phyloP scores from a whole-genome alignment of 2,329 filamentous ascomycete species.

The Botrytis squamosa region DNA sequence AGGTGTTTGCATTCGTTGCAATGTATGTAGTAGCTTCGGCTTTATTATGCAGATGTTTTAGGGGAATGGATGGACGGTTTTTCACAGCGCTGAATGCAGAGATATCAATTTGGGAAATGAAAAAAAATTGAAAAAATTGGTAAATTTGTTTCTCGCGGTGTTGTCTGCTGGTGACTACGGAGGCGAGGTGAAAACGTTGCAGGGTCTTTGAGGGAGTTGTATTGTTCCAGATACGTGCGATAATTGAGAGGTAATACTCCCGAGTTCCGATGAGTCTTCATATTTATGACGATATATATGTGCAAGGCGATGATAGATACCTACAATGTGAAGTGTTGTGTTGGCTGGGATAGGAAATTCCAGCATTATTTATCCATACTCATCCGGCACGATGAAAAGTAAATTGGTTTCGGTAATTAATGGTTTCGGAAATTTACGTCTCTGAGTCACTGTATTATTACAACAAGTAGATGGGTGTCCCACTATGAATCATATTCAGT shows the following conservation, averaged over 20 bases:
- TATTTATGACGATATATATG: background rate
- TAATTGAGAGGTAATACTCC: background rate
- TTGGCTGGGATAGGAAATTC: background rate
- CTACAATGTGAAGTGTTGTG: background rate
- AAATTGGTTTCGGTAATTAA: background rate
- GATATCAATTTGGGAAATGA: slow-evolving; percentile 20
- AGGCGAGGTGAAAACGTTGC: background rate
- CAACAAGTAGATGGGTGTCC: background rate
- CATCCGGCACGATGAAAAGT: background rate
- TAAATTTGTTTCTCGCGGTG: background rate
- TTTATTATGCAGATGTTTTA: slow-evolving; percentile 13
- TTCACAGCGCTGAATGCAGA: slow-evolving; percentile 4
- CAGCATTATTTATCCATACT: background rate
- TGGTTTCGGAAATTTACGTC: background rate
- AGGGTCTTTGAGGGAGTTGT: background rate
- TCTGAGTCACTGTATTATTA: background rate
- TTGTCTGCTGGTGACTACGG: background rate
- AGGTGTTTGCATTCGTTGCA: slow-evolving; percentile 13
- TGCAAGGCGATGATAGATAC: background rate
- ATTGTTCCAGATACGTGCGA: background rate
- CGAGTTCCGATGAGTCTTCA: background rate
- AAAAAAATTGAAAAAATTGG: background rate
- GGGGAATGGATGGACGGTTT: background rate
- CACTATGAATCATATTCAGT: background rate
- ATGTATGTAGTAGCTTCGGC: slow-evolving; percentile 9